Percentiles rank a stretch among this genome's conserved stretches.
Evolutionary conservation across 2,329 filamentous ascomycete species (phyloP).

Genomic region (Calonectria montana): DNA sequence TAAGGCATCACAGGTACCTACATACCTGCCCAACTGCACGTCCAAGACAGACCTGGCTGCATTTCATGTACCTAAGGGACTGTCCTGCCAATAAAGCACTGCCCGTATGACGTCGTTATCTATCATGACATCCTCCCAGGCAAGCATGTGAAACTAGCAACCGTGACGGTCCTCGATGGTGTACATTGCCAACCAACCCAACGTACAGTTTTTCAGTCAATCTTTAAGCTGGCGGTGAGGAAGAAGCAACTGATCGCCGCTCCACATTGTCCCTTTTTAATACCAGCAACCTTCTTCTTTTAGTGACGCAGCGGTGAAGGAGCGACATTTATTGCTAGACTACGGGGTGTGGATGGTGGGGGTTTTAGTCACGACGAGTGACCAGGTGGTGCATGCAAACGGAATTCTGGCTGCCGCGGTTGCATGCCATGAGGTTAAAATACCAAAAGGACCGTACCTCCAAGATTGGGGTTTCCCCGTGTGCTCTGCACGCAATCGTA

Average conservation of each 20-base stretch:
- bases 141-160: background rate
- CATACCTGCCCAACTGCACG: too few species aligned
- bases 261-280: background rate
- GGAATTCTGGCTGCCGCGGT: constrained; percentile 13
- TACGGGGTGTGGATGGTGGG: background rate
- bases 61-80: background rate
- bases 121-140: background rate
- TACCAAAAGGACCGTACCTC: constrained; percentile 18
- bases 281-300: background rate
- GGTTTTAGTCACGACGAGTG: background rate
- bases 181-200: background rate
- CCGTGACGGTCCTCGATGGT: background rate
- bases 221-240: background rate
- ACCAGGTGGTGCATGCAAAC: constrained; percentile 14
- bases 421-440: constrained; percentile 18
- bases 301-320: constrained; percentile 15
- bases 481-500: background rate
- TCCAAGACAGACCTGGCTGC: background rate
- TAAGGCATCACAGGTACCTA: background rate
- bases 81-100: background rate
- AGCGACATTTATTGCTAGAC: background rate
- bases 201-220: background rate
- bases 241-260: background rate
- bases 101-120: background rate
- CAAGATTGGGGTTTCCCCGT: constrained; percentile 8